phyloP scores from a whole-genome alignment of 495 filamentous ascomycete genomes.

The Cairneyella variabilis region DNA sequence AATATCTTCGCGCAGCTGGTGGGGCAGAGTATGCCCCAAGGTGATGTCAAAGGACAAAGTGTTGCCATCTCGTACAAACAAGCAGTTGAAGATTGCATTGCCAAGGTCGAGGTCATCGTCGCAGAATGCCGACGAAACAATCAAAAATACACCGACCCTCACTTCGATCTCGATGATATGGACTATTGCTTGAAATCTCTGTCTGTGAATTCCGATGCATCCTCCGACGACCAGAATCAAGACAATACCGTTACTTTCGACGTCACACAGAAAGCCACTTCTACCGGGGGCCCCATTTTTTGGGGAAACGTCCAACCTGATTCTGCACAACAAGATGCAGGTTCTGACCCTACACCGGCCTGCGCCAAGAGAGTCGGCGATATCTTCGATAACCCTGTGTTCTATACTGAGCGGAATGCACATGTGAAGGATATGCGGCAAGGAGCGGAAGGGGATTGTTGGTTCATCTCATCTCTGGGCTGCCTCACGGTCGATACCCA shows the following conservation, averaged over 20 bases:
- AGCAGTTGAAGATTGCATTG: constrained; percentile 61
- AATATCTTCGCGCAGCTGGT: constrained; percentile 67
- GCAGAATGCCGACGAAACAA: constrained; percentile 79
- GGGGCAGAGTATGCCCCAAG: constrained; percentile 27
- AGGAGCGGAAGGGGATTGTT: constrained; percentile 81
- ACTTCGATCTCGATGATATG: constrained; percentile 75
- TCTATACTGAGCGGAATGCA: constrained; percentile 71
- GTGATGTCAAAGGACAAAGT: constrained; percentile 1
- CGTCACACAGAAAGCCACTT: constrained; percentile 9
- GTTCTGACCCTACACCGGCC: constrained; percentile 33
- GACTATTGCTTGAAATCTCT: constrained; percentile 64
- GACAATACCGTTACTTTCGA: background rate
- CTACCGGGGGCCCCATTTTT: background rate
- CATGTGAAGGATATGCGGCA: constrained; percentile 78
- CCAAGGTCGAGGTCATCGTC: constrained; percentile 76
- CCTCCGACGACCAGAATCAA: constrained; percentile 1
- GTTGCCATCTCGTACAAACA: constrained; percentile 55
- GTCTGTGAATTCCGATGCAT: constrained; percentile 14
- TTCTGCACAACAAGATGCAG: constrained; percentile 5
- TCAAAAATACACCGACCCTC: constrained; percentile 82
- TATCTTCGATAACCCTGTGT: constrained; percentile 82
- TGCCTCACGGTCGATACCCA: constrained; percentile 65
- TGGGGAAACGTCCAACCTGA: constrained; percentile 21
- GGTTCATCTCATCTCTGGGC: constrained; percentile 76
- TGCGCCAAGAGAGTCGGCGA: constrained; percentile 69